Conservation (phyloP, 306 rosid species). For the Elaeagnus macrophylla region DNA sequence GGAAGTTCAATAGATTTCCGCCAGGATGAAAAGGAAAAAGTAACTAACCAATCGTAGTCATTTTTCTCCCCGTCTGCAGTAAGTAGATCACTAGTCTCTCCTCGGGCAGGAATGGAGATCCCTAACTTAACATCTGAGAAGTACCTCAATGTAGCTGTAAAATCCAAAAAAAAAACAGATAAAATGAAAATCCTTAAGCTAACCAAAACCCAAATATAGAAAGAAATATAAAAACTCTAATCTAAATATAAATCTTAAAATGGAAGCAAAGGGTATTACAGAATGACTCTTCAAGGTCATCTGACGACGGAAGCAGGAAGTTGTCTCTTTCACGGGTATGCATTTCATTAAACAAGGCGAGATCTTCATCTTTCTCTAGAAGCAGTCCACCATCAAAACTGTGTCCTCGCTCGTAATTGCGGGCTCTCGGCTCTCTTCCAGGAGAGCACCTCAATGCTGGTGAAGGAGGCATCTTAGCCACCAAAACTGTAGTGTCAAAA, state of each 20-base stretch:
- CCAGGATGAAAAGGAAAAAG: slow-evolving; percentile 9
- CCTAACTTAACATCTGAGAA: slow-evolving; percentile 61
- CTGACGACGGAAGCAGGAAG: slow-evolving; percentile 63
- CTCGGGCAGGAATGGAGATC: slow-evolving; percentile 52
- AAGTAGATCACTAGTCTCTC: slow-evolving; percentile 64
- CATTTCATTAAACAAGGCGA: slow-evolving; percentile 70
- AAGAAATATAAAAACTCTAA: not conserved
- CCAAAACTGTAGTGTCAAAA: slow-evolving; percentile 20
- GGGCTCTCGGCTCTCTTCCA: slow-evolving; percentile 44
- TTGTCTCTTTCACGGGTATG: slow-evolving; percentile 55
- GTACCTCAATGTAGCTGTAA: slow-evolving; percentile 59
- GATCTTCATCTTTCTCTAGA: slow-evolving; percentile 69
- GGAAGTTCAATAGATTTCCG: not conserved
- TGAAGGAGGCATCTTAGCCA: slow-evolving; percentile 63
- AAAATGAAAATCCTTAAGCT: slow-evolving; percentile 1
- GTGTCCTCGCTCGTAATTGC: slow-evolving; percentile 59
- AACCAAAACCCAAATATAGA: too few relatives aligned
- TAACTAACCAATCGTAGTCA: slow-evolving; percentile 72
- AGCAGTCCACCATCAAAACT: slow-evolving; percentile 62
- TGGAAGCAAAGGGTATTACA: slow-evolving; percentile 32
- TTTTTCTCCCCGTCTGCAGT: slow-evolving; percentile 61
- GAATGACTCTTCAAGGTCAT: slow-evolving; percentile 68
- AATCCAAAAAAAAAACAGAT: slow-evolving; percentile 17
- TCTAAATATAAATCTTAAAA: slow-evolving; percentile 6
- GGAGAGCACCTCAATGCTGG: slow-evolving; percentile 73